Base-by-base conservation (phyloP, 441 rosid species). In the Erodium trifolium region DNA sequence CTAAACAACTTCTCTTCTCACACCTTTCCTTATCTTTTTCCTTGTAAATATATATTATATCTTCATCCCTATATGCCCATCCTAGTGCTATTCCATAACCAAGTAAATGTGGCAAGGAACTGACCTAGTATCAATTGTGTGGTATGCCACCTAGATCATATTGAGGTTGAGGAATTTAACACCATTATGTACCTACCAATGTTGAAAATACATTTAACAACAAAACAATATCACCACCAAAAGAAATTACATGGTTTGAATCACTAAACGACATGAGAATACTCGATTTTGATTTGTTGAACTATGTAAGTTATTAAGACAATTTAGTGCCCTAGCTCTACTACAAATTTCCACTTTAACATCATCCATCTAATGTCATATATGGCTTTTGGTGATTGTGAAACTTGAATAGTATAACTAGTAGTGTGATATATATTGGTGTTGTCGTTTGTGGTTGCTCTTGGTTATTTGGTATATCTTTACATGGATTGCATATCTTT, bases 81-180 rank as follows among this genome's bases (percentile, higher is more conserved):
- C 63, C 65, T 75, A 47, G 27, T 70, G 67, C 70, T 51, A 43
- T 64, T 73, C 75, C 79, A 77, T 66, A 35, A 67, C 72, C 75
- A 63, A 62, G 71, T 68, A 73, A 65, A 57, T 70, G 81, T 77
- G 75, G 76, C 67, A 79, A 53, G 63, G 62, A 67, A 45, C 45
- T 73, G 63, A 59, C 68, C 49, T 55, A 57, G 39, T 60, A 34
- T 34, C 5, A 34, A 47, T 55, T 69, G 75, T 69, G 75, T 74
- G 80, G 77, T 51, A 55, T 10, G 53, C 55, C 74, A 13, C 17
- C 63, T 51, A 63, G 0, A 14, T 67, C 34, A 67, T 57, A 3
- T 35, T 45, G 13, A 34, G 37, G 37, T 34, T 34, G 37, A 34
- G 37, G 37, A 3, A 34, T 34, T 34, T 34, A 34, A 5, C 37